These are phyloP conservation scores for Penicillium coffeae DNA, from an alignment of 495 filamentous ascomycete species.

Conservation along the genomic window DNA sequence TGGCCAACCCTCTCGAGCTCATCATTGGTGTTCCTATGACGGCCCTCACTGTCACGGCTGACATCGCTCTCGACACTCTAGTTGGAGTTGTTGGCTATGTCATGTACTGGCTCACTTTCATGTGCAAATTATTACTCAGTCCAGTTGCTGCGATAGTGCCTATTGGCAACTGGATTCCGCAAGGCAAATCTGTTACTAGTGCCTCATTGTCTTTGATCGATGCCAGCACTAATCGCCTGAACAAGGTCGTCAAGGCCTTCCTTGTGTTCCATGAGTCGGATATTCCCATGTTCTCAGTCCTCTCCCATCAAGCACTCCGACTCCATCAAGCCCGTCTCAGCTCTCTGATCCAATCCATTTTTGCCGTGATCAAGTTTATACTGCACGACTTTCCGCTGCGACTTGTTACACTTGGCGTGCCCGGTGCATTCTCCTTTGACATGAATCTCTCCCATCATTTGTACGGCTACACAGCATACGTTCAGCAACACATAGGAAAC, in stretches of 20 bases:
- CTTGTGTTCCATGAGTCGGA: constrained; percentile 51
- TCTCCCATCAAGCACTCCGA: constrained; percentile 57
- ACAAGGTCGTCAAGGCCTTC: constrained; percentile 41
- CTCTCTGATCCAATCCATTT: constrained; percentile 17
- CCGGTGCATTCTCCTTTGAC: constrained; percentile 19
- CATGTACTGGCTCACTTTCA: constrained; percentile 50
- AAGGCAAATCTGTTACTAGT: constrained; percentile 38
- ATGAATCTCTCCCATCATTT: constrained; percentile 13
- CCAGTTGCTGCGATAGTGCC: constrained; percentile 43
- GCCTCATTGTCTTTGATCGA: constrained; percentile 47
- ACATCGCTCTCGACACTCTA: constrained; percentile 61
- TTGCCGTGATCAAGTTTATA: constrained; percentile 26
- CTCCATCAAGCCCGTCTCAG: constrained; percentile 43
- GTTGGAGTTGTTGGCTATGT: constrained; percentile 54
- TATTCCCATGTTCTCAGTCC: constrained; percentile 56
- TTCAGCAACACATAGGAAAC: constrained; percentile 19
- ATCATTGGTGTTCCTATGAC: constrained; percentile 66
- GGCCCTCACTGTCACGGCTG: constrained; percentile 64
- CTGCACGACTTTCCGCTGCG: constrained; percentile 39
- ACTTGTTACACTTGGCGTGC: constrained; percentile 24
- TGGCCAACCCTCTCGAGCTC: constrained; percentile 72
- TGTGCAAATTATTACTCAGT: constrained; percentile 41
- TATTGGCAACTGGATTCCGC: constrained; percentile 35
- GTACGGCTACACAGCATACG: constrained; percentile 5
- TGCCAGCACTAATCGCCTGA: constrained; percentile 38